Evolutionary conservation across 164 flowering plant species (phyloP), one percentile per base, ranked within the genome.

Genomic region (Aristolochia fimbriata): DNA sequence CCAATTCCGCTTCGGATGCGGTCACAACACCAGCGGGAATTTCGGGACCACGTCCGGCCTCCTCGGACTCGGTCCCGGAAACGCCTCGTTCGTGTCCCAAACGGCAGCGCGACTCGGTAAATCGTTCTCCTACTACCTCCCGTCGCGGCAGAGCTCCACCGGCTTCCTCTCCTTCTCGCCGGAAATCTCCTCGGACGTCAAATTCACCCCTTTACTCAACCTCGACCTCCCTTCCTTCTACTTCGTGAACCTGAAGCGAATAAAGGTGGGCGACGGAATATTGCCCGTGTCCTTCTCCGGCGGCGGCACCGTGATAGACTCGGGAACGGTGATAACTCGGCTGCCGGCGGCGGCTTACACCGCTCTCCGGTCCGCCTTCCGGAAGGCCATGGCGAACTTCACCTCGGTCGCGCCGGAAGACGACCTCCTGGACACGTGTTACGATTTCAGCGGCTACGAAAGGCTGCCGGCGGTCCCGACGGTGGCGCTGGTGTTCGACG

Each of bases 201-300:
- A 71, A 2, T 33, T 61, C 5, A 21, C 69, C 5, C 15, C 47
- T 5, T 22, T 52, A 50, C 62, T 62, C 43, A 47, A 66, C 1
- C 43, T 43, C 2, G 48, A 51, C 7, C 51, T 60, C 11, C 59
- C 73, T 0, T 3, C 5, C 1, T 72, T 70, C 30, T 79, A 77
- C 57, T 70, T 63, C 71, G 6, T 79, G 11, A 37, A 53, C 52
- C 23, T 77, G 47, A 17, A 41, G 12, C 68, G 47, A 4, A 70
- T 79, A 4, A 59, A 50, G 8, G 78, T 79, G 0, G 73, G 74
- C 1, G 78, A 76, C 2, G 52, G 20, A 1, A 37, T 37, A 37
- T 37, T 37, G 8, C 61, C 45, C 33, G 23, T 76, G 21, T 43
- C 68, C 0, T 10, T 14, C 10, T 22, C 30, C 6, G 16, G 23